Percentiles rank a stretch among this genome's conserved stretches.
These are phyloP conservation scores for Besnoitia besnoiti DNA, from an alignment of 169 alveolate species.

Conservation along the genomic window DNA sequence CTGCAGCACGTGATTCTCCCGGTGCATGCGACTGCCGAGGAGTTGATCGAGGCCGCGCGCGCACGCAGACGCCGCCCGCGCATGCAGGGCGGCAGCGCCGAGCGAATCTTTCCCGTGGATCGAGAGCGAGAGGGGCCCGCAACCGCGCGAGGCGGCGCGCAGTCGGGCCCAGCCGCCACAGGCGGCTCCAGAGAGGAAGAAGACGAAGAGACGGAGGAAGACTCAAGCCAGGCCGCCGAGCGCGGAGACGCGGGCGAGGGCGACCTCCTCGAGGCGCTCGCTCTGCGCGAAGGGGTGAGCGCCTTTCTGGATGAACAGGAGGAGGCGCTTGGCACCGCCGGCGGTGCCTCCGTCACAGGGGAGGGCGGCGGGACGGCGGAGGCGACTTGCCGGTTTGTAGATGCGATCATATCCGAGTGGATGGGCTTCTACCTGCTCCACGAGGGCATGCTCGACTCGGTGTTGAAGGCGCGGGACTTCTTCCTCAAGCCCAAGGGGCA, in stretches of 20 bases:
- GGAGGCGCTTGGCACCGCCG: too few relatives aligned
- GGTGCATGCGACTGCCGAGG: slow-evolving; percentile 82
- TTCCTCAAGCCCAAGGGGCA: slow-evolving; percentile 75
- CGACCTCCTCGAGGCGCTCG: neutral
- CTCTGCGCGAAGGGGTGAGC: neutral
- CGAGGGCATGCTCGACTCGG: slow-evolving; percentile 89
- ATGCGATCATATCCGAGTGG: slow-evolving; percentile 79
- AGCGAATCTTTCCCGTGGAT: too few relatives aligned
- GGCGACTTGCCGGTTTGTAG: neutral
- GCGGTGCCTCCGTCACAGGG: neutral
- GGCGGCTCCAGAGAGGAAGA: neutral
- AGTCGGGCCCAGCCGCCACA: neutral
- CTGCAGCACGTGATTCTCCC: slow-evolving; percentile 76
- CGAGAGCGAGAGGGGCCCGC: neutral
- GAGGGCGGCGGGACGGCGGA: neutral
- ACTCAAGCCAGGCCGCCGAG: neutral
- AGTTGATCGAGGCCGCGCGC: slow-evolving; percentile 69
- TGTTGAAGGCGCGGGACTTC: slow-evolving; percentile 85
- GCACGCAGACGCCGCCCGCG: too few relatives aligned
- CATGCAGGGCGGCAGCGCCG: too few relatives aligned
- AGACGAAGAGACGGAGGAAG: neutral
- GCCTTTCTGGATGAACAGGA: neutral
- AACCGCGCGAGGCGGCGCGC: too few relatives aligned
- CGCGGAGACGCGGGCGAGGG: neutral
- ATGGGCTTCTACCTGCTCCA: slow-evolving; percentile 88